phyloP scores from a whole-genome alignment of 2,329 filamentous ascomycete genomes.

The Sporothrix dimorphospora region DNA sequence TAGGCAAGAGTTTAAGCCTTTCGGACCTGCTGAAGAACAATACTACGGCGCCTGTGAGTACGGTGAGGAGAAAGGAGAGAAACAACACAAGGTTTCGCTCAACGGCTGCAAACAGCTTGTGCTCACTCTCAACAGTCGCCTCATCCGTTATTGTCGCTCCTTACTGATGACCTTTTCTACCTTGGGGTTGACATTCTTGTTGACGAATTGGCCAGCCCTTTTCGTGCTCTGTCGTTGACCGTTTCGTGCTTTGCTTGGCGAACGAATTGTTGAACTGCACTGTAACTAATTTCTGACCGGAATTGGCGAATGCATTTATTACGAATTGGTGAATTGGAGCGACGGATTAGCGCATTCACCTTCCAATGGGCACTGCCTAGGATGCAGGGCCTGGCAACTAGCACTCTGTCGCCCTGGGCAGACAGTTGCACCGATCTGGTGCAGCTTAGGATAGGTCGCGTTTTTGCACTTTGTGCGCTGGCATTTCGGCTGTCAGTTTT shows the following conservation, averaged over 20 bases:
- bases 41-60: not conserved
- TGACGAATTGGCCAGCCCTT: not conserved
- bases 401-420: conserved; percentile 2
- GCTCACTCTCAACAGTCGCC: not conserved
- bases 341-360: too few relatives aligned
- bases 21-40: not conserved
- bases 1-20: not conserved
- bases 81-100: not conserved
- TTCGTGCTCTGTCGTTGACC: not conserved
- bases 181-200: not conserved
- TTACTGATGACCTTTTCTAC: too few relatives aligned
- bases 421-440: conserved; percentile 1
- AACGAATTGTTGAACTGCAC: not conserved
- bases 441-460: not conserved
- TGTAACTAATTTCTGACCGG: not conserved
- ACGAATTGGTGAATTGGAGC: not conserved
- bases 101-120: not conserved
- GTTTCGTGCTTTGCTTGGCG: not conserved
- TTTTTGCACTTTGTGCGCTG: not conserved
- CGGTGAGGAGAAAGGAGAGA: too few relatives aligned
- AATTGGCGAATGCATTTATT: conserved; percentile 3
- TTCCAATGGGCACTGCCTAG: not conserved
- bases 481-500: not conserved
- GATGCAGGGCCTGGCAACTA: not conserved
- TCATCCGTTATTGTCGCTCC: too few relatives aligned